A percentile compares a stretch with the other conserved stretches of the same genome.
phyloP scores from a whole-genome alignment of 2,329 filamentous ascomycete genomes.

The Malbranchea zuffiana region DNA sequence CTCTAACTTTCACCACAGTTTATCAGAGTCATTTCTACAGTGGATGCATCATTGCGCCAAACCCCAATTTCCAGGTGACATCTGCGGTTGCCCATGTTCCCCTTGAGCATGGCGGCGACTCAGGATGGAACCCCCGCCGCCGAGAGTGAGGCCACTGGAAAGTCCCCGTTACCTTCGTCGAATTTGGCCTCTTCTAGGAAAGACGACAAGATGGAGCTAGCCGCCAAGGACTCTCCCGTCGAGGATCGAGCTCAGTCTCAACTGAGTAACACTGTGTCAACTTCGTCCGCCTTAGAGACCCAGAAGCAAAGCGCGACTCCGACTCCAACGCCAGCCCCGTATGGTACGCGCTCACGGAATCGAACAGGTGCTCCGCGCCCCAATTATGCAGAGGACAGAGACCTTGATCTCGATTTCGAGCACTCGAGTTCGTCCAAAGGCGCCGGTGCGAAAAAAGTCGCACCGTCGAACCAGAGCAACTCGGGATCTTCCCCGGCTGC shows the following conservation, averaged over 20 bases:
- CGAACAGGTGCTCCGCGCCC: conserved; percentile 60
- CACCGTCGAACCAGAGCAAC: conserved; percentile 19
- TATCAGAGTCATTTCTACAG: conserved; percentile 11
- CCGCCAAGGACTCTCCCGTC: conserved; percentile 17
- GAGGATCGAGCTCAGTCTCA: conserved; percentile 31
- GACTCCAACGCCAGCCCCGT: conserved; percentile 50
- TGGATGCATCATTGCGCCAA: conserved; percentile 15
- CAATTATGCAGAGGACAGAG: conserved; percentile 92
- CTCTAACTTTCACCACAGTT: not conserved
- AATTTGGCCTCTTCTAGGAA: conserved; percentile 8
- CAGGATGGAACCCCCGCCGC: conserved; percentile 19
- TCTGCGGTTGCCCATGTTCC: conserved; percentile 24
- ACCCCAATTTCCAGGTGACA: conserved; percentile 14
- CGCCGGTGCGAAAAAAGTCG: conserved; percentile 23
- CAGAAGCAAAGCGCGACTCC: conserved; percentile 26
- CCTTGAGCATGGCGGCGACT: conserved; percentile 21
- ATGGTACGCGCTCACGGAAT: conserved; percentile 90
- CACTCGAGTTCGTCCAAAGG: conserved; percentile 27
- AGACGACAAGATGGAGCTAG: conserved; percentile 7
- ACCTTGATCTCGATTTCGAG: conserved; percentile 84
- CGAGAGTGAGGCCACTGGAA: conserved; percentile 15
- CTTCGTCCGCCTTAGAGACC: conserved; percentile 21
- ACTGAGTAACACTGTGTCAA: conserved; percentile 36
- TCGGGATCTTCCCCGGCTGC: conserved; percentile 25
- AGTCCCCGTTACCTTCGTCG: conserved; percentile 13